Conservation (phyloP, 202 grass and related monocot genomes). For the Dendrocalamus latiflorus region DNA sequence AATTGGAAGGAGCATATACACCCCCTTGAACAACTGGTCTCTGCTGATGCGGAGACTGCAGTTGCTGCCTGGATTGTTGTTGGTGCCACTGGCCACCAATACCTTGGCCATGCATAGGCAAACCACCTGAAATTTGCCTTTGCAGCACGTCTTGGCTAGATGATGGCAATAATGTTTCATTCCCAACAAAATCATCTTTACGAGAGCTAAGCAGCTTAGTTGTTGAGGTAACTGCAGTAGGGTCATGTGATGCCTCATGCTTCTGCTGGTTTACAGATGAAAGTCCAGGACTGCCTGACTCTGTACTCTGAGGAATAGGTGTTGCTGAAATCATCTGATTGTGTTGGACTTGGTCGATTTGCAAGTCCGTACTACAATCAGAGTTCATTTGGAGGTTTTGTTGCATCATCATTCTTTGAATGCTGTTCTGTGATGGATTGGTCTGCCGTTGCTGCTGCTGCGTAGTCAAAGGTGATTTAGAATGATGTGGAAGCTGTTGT, state of each 20-base stretch:
- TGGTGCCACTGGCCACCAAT: conserved; percentile 51
- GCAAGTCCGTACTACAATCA: conserved; percentile 27
- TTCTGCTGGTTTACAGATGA: conserved; percentile 36
- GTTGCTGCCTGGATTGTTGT: conserved; percentile 34
- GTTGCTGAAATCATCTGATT: too few species aligned
- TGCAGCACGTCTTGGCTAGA: conserved; percentile 42
- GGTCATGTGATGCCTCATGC: conserved; percentile 23
- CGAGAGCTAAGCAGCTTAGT: conserved; percentile 12
- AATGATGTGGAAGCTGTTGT: conserved; percentile 28
- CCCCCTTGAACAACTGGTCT: conserved; percentile 43
- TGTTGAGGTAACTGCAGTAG: conserved; percentile 10
- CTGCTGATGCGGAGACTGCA: conserved; percentile 45
- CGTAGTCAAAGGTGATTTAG: conserved; percentile 20
- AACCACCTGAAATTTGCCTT: conserved; percentile 37
- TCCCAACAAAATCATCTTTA: conserved; percentile 24
- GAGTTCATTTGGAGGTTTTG: conserved; percentile 43
- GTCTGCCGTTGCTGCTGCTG: conserved; percentile 35
- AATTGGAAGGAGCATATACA: conserved; percentile 54
- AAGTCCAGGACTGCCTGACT: conserved; percentile 32
- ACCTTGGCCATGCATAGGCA: conserved; percentile 35
- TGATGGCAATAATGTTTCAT: conserved; percentile 19
- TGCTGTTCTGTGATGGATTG: conserved; percentile 43
- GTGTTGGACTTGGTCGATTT: too few species aligned
- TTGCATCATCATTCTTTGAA: conserved; percentile 40
- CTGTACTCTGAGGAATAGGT: conserved; percentile 31